Conservation (phyloP, 345 rosid species). For the Aquilaria yunnanensis region DNA sequence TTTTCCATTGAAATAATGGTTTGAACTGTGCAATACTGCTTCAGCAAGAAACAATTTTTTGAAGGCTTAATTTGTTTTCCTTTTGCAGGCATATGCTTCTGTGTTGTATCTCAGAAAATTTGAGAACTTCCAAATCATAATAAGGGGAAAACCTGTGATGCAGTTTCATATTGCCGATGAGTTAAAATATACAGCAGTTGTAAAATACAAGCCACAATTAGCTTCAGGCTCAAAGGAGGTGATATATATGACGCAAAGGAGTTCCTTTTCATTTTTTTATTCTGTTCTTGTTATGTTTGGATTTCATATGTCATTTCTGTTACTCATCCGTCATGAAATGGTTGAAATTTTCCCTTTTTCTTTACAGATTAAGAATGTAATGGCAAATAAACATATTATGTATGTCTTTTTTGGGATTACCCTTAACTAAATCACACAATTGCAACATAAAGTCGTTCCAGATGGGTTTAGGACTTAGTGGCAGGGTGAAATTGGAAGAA, state of each 20-base stretch:
- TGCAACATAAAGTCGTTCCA: too few relatives aligned
- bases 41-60: slow-evolving; percentile 9
- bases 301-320: not conserved
- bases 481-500: too few relatives aligned
- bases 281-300: not conserved
- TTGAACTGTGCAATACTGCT: slow-evolving; percentile 12
- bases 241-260: slow-evolving; percentile 18
- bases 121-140: slow-evolving; percentile 60
- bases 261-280: not conserved
- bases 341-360: not conserved
- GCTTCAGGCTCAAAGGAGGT: slow-evolving; percentile 38
- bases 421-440: too few relatives aligned
- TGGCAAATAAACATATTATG: too few relatives aligned
- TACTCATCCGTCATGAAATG: not conserved
- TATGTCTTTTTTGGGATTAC: too few relatives aligned
- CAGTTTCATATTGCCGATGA: slow-evolving; percentile 65
- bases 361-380: not conserved
- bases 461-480: too few relatives aligned
- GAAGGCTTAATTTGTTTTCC: slow-evolving; percentile 10
- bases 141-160: slow-evolving; percentile 75
- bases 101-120: slow-evolving; percentile 74
- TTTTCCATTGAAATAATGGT: not conserved
- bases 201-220: slow-evolving; percentile 62
- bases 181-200: slow-evolving; percentile 32
- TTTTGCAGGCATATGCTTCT: slow-evolving; percentile 74